Evolutionary conservation across 345 rosid species (phyloP).

Genomic region (Mallotus nudiflorus): DNA sequence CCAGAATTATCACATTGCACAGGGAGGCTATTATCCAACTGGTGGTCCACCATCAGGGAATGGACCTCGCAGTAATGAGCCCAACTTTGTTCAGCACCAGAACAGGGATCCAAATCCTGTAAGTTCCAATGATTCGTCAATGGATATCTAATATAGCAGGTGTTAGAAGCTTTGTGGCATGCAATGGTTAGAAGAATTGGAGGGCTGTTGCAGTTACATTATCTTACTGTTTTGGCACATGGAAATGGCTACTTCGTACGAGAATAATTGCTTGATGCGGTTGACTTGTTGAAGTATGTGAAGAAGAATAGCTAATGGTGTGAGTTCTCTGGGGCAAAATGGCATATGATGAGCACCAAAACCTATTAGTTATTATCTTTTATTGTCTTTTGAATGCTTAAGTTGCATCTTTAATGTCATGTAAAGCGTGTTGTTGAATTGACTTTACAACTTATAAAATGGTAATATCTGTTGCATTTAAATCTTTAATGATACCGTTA

Average conservation of each 20-base stretch:
- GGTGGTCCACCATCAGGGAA: conserved; percentile 44
- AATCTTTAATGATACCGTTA: background rate
- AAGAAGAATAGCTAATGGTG: conserved; percentile 25
- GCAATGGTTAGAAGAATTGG: conserved; percentile 9
- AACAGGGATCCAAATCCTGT: conserved; percentile 62
- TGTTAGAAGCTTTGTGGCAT: conserved; percentile 16
- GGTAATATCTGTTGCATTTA: conserved; percentile 4
- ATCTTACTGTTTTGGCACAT: conserved; percentile 15
- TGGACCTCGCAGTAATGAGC: conserved; percentile 42
- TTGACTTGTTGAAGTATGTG: conserved; percentile 36
- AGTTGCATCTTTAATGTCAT: conserved; percentile 9
- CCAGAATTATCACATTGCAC: conserved; percentile 65
- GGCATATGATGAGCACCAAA: conserved; percentile 20
- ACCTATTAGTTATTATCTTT: conserved; percentile 18
- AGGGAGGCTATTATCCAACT: conserved; percentile 54
- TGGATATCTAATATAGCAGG: conserved; percentile 52
- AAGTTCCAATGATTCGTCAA: conserved; percentile 74
- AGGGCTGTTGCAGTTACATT: conserved; percentile 13
- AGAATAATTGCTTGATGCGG: conserved; percentile 32
- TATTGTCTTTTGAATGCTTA: conserved; percentile 14
- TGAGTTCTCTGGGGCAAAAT: conserved; percentile 25
- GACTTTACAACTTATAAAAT: background rate
- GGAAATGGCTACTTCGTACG: conserved; percentile 32
- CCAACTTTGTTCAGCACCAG: conserved; percentile 47
- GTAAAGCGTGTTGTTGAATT: conserved; percentile 20